These are phyloP conservation scores for Austroboletus olivaceoglutinosus DNA, from an alignment of 1,284 basidiomycete species.

Conservation along the genomic window DNA sequence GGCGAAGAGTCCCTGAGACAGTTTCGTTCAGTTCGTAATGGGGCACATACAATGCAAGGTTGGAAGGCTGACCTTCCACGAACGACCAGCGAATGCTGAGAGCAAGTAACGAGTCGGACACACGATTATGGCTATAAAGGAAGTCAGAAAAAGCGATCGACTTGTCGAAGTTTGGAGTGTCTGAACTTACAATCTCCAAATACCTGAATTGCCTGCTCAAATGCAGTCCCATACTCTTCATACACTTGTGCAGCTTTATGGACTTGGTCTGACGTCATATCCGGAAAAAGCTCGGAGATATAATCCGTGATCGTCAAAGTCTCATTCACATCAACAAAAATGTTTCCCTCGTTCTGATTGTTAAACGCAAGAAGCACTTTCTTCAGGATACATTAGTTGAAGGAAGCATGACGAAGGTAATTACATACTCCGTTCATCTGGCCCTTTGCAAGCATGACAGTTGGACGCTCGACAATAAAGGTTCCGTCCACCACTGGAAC, in stretches of 20 bases:
- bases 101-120: constrained; percentile 25
- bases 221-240: constrained; percentile 6
- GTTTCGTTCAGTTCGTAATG: not conserved
- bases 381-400: not conserved
- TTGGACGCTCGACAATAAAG: constrained; percentile 36
- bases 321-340: constrained; percentile 13
- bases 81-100: constrained; percentile 8
- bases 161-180: not conserved
- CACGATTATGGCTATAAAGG: constrained; percentile 21
- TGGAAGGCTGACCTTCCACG: constrained; percentile 20
- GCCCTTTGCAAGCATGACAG: constrained; percentile 24
- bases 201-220: constrained; percentile 15
- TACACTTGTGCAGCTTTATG: constrained; percentile 12
- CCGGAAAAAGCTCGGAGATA: constrained; percentile 23
- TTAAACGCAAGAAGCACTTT: constrained; percentile 8
- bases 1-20: constrained; percentile 21
- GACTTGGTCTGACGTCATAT: constrained; percentile 10
- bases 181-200: constrained; percentile 23
- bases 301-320: constrained; percentile 17
- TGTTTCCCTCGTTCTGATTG: constrained; percentile 21
- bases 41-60: not conserved
- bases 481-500: constrained; percentile 36
- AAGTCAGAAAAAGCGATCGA: not conserved
- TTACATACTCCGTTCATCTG: constrained; percentile 12
- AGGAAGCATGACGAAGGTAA: not conserved